Evolutionary conservation across 441 rosid genomes (phyloP).

Genomic region (Euphorbia celastroides): DNA sequence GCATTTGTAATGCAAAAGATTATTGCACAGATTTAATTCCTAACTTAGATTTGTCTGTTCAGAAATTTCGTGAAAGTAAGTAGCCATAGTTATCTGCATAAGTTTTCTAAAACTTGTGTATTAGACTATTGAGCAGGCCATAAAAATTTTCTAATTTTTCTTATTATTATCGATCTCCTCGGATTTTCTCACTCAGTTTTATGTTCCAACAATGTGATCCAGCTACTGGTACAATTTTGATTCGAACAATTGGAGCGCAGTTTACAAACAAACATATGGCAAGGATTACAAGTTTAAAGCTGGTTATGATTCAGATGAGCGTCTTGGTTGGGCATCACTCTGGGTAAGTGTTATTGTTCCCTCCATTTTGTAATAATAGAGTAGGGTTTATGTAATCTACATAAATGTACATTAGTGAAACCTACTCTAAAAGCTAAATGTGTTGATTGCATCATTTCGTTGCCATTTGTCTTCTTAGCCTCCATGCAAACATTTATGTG

Average conservation of each 20-base stretch:
- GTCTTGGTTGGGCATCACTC: constrained; percentile 84
- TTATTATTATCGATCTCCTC: neutral
- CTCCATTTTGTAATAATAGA: neutral
- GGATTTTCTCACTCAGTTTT: neutral
- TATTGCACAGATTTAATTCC: neutral
- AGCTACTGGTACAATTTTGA: constrained; percentile 90
- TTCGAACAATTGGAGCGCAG: constrained; percentile 88
- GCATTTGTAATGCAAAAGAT: neutral
- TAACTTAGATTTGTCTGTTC: neutral
- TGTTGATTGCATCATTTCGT: neutral
- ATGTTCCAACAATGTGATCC: constrained; percentile 18
- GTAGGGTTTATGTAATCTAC: too few species aligned
- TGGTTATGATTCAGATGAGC: constrained; percentile 82
- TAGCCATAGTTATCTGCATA: neutral
- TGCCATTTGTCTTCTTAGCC: neutral
- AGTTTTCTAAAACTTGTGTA: constrained; percentile 1
- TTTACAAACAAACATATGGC: constrained; percentile 77
- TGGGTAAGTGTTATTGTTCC: constrained; percentile 53
- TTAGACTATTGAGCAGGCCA: neutral
- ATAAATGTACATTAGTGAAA: too few species aligned
- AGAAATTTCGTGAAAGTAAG: constrained; percentile 1
- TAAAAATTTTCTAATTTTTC: neutral
- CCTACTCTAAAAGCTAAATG: too few species aligned
- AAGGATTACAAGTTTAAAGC: constrained; percentile 87
- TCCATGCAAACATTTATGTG: neutral